Evolutionary conservation across 495 filamentous ascomycete genomes (phyloP), one percentile per base, ranked within the genome.

Genomic region (Neurospora sp.): DNA sequence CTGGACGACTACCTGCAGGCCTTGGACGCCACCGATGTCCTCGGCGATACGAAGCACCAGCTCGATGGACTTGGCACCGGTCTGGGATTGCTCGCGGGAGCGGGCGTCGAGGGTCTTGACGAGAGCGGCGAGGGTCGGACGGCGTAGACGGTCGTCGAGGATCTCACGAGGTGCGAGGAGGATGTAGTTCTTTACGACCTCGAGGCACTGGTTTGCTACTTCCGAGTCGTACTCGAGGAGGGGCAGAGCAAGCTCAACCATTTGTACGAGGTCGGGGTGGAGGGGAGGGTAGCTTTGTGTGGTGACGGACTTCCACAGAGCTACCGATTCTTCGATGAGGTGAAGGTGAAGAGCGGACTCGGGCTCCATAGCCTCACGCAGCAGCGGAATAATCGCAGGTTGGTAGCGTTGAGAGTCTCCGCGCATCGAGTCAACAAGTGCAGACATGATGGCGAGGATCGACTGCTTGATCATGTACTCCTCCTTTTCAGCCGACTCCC

Each of bases 281-380:
- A 92, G 84, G 1, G 92, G 91, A 5, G 87, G 80, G 5, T 87
- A 86, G 22, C 91, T 93, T 75, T 96, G 90, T 69, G 84, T 82
- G 35, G 97, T 79, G n/a, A 97, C 87, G 2, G 90, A 85, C 20
- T 87, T 84, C 94, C 94, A 97, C 31, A 99, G 87, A 40, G 97
- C 94, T 14, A 99, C 84, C 0, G 94, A 92, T 76, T 99, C 96
- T 72, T 98, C 96, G 12, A 97, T 86, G 9, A 98, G 89, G 77
- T 97, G 96, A 8, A 96, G 79, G 74, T 92, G 89, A 39, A 91
- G 89, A 40, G 94, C 89, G 6, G 93, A 94, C n/a, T 87, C 88
- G 4, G 91, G 89, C 73, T 94, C 89, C 68, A 94, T 88, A 6
- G 93, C 93, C 72, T 89, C 91, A 61, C 86, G 81, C 44, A 98